These are phyloP conservation scores for Coemansia sp. DNA, from an alignment of 192 early-diverging fungal genomes.

Conservation along the genomic window DNA sequence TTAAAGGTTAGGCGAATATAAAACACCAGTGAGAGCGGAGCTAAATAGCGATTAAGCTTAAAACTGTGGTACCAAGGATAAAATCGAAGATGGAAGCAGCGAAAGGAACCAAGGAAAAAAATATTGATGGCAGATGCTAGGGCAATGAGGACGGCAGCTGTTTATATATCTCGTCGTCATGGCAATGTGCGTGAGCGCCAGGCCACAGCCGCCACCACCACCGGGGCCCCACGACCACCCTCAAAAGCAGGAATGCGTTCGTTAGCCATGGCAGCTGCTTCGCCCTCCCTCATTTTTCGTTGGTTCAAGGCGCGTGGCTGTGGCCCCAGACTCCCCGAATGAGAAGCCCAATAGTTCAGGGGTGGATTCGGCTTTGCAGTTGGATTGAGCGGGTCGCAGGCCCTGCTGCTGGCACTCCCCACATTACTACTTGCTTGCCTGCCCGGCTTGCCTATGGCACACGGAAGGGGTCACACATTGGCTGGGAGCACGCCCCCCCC, in stretches of 20 bases:
- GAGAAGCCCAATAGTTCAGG: conserved; percentile 2
- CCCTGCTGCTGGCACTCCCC: neutral
- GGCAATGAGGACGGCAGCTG: neutral
- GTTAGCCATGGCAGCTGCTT: neutral
- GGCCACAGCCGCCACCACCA: neutral
- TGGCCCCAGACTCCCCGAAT: neutral
- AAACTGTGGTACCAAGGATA: neutral
- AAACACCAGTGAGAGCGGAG: neutral
- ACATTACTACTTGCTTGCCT: neutral
- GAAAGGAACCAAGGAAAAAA: neutral
- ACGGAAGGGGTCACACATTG: neutral
- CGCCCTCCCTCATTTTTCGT: neutral
- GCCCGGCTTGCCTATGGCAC: neutral
- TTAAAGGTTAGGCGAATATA: neutral
- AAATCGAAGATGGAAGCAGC: neutral
- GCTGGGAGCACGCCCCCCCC: neutral
- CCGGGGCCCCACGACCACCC: conserved; percentile 5
- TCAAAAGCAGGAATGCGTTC: conserved; percentile 3
- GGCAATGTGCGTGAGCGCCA: neutral
- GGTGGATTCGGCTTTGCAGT: neutral
- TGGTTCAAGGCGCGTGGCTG: neutral
- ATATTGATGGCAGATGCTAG: neutral
- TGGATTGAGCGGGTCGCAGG: neutral
- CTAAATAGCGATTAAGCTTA: neutral
- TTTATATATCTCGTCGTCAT: neutral